These are phyloP conservation scores for Moricandia arvensis DNA, from an alignment of 345 rosid genomes.

Conservation along the genomic window DNA sequence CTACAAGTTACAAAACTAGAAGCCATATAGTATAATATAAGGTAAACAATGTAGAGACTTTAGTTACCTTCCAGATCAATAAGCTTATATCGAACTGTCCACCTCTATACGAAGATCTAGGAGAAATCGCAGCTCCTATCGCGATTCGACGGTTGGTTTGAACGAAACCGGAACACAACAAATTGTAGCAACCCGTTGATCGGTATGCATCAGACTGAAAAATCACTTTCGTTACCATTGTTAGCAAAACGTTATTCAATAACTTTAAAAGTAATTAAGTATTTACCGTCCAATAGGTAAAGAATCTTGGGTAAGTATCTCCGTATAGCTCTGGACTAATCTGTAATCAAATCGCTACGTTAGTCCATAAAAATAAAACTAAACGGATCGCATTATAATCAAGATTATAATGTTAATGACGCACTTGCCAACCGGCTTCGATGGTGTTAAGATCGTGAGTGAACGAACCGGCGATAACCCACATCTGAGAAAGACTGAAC, in stretches of 20 bases:
- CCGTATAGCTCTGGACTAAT: constrained; percentile 98
- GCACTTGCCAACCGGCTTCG: constrained; percentile 99
- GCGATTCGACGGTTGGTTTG: constrained; percentile 85
- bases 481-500: constrained; percentile 90
- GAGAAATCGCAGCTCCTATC: constrained; percentile 95
- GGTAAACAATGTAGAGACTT: constrained; percentile 1
- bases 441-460: constrained; percentile 93
- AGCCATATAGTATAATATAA: not conserved
- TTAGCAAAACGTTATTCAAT: constrained; percentile 22
- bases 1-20: not conserved
- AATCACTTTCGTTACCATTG: constrained; percentile 19
- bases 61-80: constrained; percentile 87
- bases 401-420: not conserved
- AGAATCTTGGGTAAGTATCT: constrained; percentile 90
- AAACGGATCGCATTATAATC: not conserved
- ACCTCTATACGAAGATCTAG: constrained; percentile 77
- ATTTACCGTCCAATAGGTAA: constrained; percentile 97
- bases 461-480: constrained; percentile 96
- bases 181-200: constrained; percentile 93
- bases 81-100: constrained; percentile 96
- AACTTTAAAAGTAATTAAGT: not conserved
- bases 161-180: constrained; percentile 91
- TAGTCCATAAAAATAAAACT: not conserved
- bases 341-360: constrained; percentile 40
- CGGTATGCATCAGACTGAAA: constrained; percentile 91